Conservation (phyloP, 768 basidiomycete species). For the Russula abietina region DNA sequence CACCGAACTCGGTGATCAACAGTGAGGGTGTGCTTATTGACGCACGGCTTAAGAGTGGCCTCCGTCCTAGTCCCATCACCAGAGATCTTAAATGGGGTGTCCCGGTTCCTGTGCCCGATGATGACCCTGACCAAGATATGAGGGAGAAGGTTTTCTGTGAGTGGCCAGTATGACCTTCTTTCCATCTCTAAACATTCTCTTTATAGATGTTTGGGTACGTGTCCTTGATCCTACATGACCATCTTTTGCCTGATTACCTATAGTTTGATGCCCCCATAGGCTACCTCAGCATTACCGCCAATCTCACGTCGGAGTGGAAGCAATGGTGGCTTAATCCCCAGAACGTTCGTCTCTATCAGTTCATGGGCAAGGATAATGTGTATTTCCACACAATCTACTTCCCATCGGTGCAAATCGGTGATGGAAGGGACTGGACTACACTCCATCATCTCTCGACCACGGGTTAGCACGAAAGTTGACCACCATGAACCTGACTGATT, state of each 20-base stretch:
- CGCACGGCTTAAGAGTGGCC: slow-evolving; percentile 75
- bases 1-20: slow-evolving; percentile 86
- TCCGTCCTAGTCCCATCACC: slow-evolving; percentile 87
- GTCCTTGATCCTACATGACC: neutral
- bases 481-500: neutral
- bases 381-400: slow-evolving; percentile 98
- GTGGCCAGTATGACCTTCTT: slow-evolving; percentile 31
- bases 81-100: slow-evolving; percentile 96
- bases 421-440: slow-evolving; percentile 88
- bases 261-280: slow-evolving; percentile 97
- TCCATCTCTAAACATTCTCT: neutral
- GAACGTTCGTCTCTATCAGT: slow-evolving; percentile 89
- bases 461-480: slow-evolving; percentile 45
- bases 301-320: slow-evolving; percentile 91
- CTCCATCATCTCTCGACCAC: slow-evolving; percentile 93
- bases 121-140: slow-evolving; percentile 79
- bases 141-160: slow-evolving; percentile 90
- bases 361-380: slow-evolving; percentile 99
- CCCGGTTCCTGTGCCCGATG: slow-evolving; percentile 70
- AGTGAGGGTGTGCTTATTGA: slow-evolving; percentile 84
- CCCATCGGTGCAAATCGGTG: slow-evolving; percentile 84
- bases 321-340: slow-evolving; percentile 95
- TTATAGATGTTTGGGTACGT: slow-evolving; percentile 87
- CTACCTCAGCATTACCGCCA: slow-evolving; percentile 95
- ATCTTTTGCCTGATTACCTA: neutral